Base-by-base conservation (phyloP, 345 rosid genomes). In the Rhizophora mangle region DNA sequence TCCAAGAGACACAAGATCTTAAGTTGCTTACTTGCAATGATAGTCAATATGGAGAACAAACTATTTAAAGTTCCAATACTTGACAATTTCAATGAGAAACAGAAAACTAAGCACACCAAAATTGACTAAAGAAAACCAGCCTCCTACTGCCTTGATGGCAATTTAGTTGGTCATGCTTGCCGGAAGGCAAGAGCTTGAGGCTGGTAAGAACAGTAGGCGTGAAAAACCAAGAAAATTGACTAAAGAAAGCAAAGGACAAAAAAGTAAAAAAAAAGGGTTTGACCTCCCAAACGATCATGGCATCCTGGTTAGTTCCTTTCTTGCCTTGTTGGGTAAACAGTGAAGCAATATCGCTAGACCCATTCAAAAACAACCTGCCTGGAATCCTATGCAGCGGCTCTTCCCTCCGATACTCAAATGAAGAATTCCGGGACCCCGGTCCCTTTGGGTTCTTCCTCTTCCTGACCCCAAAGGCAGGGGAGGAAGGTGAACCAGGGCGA, bases 241-340 rank as follows among this genome's bases (percentile, higher is more conserved):
- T 0, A 29, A 34, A 56, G 47, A 24, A 64, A 18, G 52, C 16
- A 47, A 66, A 53, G 34, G 37, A 7, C 10, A 7, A 34, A 34
- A 8, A 34, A 34, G 6, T 6, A 34, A 34, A 67, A 70, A 43
- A 43, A 0, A 13, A 13, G 49, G 68, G 39, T 72, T 90, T 74
- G 65, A 95, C 97, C 99, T 92, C 99, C 99, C 99, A 95, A 74
- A 90, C 98, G 75, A 95, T 73, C 97, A 95, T 95, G 65, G 99
- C 99, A 77, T 95, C 99, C 79, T 95, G 99, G 76, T 95, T 95
- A 70, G 93, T 85, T n/a, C 99, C 99, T 77, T 95, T 95, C 92
- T 77, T 95, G 82, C 99, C 99, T 73, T 88, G 99, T 70, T 87
- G 89, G 64, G 93, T 95, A 68, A 85, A 95, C 56, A 95, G 82